Conservation (phyloP, 78 protist genomes). For the Pigoraptor vietnamica region DNA sequence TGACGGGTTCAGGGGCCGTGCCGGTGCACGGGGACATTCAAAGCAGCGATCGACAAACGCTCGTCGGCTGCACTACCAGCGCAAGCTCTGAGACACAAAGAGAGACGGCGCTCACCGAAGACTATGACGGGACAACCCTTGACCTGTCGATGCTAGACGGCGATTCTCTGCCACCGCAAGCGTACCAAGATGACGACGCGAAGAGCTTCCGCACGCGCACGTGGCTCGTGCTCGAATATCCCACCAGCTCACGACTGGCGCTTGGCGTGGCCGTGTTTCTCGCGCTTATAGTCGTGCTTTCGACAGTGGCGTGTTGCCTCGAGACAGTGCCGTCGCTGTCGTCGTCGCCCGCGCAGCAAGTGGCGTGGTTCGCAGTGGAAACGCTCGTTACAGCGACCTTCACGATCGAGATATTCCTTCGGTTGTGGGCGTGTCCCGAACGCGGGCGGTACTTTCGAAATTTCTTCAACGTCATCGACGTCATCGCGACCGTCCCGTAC, state of each 20-base stretch:
- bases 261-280: neutral
- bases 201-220: neutral
- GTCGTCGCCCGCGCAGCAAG: neutral
- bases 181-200: no score
- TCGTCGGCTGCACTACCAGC: no score
- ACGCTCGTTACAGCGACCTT: neutral
- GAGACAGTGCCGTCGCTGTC: neutral
- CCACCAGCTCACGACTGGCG: neutral
- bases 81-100: no score
- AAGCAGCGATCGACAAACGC: no score
- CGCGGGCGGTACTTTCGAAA: neutral
- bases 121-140: no score
- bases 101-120: no score
- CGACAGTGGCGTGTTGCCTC: neutral
- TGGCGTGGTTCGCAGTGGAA: neutral
- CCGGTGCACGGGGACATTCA: no score
- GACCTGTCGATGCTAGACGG: no score
- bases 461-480: neutral
- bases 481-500: conserved; percentile 25
- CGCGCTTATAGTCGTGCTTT: neutral
- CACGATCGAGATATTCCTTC: neutral
- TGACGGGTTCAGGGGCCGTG: no score
- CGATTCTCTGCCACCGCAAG: no score
- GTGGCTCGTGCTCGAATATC: neutral
- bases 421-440: neutral